Evolutionary conservation across 2,329 filamentous ascomycete genomes (phyloP), one percentile per base, ranked within the genome.

Genomic region (Rhinocladiella similis): DNA sequence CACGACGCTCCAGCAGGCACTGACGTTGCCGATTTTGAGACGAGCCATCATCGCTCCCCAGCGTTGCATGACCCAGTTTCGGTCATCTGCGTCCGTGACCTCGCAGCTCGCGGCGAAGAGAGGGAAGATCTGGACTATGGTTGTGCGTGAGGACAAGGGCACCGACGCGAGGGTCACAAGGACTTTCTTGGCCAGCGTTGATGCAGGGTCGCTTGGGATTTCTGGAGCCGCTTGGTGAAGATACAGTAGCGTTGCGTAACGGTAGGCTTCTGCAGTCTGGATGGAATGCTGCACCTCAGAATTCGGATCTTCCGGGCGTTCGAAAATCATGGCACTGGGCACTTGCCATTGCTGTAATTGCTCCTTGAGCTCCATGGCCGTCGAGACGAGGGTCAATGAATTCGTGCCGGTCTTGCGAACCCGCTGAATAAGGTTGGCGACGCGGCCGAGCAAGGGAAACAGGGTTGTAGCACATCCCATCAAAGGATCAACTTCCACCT

Each of bases 41-140:
- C 86, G 77, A 18, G 74, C 72, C 50, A 78, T 77, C 76, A 89
- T 86, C 2, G 78, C 73, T 3, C 73, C 70, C 86, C 86, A 90
- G 33, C 86, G 78, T 20, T 82, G 76, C 42, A 79, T 73, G 1
- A 89, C 83, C 84, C 85, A 89, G 27, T 80, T 73, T 12, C 86
- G 75, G 63, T 88, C 83, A 61, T 87, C 84, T 13, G 75, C 72
- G 2, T 77, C 77, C 20, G 78, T 74, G 7, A 82, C 81, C 69
- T 89, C 86, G 61, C 84, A 86, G 1, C 86, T 85, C 2, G 86
- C 87, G 1, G 82, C 84, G 60, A 88, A 77, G 1, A 90, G 77
- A 1, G 87, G 87, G 62, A 85, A 89, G 56, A 89, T 87, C 38
- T 89, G 86, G 1, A 89, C 80, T 45, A 89, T 86, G 16, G 84